A percentile compares a stretch with the other conserved stretches of the same genome.
phyloP scores from a whole-genome alignment of 148 eudicot species.

The Cornus suecica region DNA sequence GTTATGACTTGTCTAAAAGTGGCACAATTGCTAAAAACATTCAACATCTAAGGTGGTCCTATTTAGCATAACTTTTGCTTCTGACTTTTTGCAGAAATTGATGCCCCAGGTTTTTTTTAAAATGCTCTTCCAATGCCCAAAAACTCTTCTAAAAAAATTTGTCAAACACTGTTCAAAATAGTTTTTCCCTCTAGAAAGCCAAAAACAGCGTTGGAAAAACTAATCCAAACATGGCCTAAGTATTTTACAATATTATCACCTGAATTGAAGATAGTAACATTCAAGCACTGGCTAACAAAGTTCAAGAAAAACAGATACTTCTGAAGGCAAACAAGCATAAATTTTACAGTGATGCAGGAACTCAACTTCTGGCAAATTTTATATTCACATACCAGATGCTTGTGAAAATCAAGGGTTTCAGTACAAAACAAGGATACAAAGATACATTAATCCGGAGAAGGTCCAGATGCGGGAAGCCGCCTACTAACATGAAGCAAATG shows the following conservation, averaged over 20 bases:
- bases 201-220: no score
- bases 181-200: no score
- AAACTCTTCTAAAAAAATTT: no score
- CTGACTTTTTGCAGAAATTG: no score
- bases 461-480: background rate
- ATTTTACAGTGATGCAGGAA: background rate
- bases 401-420: background rate
- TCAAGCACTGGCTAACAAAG: background rate
- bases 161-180: no score
- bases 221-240: no score
- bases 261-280: background rate
- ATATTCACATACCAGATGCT: background rate
- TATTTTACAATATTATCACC: background rate
- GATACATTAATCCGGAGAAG: constrained; percentile 2
- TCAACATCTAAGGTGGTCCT: no score
- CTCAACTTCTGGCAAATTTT: background rate
- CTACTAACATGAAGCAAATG: background rate
- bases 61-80: no score
- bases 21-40: no score
- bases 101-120: no score
- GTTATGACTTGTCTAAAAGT: no score
- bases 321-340: background rate
- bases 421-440: constrained; percentile 1
- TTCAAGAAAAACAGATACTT: background rate
- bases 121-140: no score